Evolutionary conservation across 108 stramenopile species (phyloP).

Genomic region (Pseudonitzschia multistriata): DNA sequence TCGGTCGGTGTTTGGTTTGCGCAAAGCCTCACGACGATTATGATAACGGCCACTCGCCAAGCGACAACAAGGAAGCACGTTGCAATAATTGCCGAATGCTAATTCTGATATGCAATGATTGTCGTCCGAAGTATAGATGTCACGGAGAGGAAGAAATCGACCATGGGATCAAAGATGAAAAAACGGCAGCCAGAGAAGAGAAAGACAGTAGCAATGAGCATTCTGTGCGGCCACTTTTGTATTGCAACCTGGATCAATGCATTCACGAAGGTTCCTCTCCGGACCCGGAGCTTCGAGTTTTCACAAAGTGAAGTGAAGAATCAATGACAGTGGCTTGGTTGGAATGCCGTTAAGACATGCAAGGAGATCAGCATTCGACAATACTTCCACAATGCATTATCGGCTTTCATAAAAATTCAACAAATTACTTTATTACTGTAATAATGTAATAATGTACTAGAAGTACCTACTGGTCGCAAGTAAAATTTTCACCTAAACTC

Average conservation of each 20-base stretch:
- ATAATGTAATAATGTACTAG: too few relatives aligned
- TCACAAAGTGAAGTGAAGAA: neutral
- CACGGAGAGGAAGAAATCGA: conserved; percentile 45
- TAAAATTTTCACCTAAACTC: too few relatives aligned
- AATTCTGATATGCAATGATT: conserved; percentile 70
- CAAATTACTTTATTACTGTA: too few relatives aligned
- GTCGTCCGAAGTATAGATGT: conserved; percentile 50
- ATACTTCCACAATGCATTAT: too few relatives aligned
- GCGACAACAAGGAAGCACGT: conserved; percentile 70
- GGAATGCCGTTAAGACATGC: too few relatives aligned
- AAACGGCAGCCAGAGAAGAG: neutral
- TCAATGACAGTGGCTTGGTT: neutral
- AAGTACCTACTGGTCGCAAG: too few relatives aligned
- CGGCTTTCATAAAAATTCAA: too few relatives aligned
- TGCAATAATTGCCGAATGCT: conserved; percentile 83
- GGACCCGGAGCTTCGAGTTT: conserved; percentile 25
- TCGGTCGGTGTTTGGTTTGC: conserved; percentile 72
- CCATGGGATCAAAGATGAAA: conserved; percentile 3
- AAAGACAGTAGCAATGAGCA: neutral
- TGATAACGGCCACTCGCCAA: conserved; percentile 82
- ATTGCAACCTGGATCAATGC: conserved; percentile 58
- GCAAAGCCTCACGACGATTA: conserved; percentile 73
- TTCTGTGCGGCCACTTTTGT: conserved; percentile 32
- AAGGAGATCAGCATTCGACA: too few relatives aligned
- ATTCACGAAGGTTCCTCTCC: conserved; percentile 63